These are phyloP conservation scores for Dovyalis caffra DNA, from an alignment of 345 rosid species.

Conservation along the genomic window DNA sequence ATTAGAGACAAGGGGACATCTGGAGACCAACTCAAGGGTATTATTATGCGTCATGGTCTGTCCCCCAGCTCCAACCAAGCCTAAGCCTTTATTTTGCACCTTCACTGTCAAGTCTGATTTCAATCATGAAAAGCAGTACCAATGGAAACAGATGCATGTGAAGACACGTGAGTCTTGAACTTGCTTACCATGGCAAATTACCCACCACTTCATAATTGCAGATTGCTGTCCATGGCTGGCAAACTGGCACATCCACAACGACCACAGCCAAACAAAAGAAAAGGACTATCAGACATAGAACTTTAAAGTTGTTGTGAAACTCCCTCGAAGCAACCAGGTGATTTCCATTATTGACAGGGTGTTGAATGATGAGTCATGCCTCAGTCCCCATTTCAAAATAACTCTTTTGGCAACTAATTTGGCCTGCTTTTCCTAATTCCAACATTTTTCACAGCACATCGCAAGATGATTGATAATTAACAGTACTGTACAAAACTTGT, in stretches of 20 bases:
- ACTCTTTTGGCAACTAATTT: too few relatives aligned
- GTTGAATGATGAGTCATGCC: too few relatives aligned
- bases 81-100: background rate
- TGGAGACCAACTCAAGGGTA: background rate
- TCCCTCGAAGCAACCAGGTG: too few relatives aligned
- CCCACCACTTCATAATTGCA: too few relatives aligned
- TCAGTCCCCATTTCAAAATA: background rate
- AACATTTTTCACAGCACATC: background rate
- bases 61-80: background rate
- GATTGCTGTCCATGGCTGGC: background rate
- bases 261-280: background rate
- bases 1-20: background rate
- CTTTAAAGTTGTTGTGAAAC: too few relatives aligned
- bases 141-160: background rate
- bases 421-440: constrained; percentile 4
- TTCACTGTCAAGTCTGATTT: background rate
- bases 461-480: constrained; percentile 1
- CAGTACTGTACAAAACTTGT: constrained; percentile 10
- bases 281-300: too few relatives aligned
- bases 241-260: background rate
- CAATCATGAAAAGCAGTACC: background rate
- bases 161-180: too few relatives aligned
- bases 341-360: background rate
- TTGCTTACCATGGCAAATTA: too few relatives aligned
- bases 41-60: too few relatives aligned